phyloP scores from a whole-genome alignment of 306 rosid species.

The Cucurbita argyrosperma region DNA sequence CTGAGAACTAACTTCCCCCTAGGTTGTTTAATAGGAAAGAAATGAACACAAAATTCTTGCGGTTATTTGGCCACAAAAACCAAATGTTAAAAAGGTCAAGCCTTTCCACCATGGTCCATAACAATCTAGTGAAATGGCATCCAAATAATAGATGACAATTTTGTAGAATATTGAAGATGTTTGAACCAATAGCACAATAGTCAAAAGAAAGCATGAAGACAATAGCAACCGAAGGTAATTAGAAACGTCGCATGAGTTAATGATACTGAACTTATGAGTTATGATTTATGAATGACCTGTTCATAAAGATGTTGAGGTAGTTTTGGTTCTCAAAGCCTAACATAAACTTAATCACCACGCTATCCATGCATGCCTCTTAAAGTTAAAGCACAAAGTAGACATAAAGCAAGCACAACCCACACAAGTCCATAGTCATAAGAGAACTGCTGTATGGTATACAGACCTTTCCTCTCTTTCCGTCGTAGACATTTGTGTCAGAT shows the following conservation, averaged over 20 bases:
- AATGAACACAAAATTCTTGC: not conserved
- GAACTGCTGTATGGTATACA: conserved; percentile 1
- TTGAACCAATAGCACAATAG: not conserved
- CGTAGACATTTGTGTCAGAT: conserved; percentile 74
- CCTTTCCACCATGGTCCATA: not conserved
- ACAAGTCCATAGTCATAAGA: not conserved
- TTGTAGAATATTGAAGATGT: not conserved
- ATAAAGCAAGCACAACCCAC: not conserved
- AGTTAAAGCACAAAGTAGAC: not conserved
- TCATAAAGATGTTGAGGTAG: not conserved
- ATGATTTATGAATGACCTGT: not conserved
- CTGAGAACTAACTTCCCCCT: not conserved
- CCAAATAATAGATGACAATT: not conserved
- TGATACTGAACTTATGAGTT: not conserved
- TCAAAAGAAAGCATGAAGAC: not conserved
- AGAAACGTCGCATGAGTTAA: not conserved
- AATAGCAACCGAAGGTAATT: not conserved
- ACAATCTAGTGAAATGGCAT: not conserved
- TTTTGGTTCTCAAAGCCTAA: not conserved
- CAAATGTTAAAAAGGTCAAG: not conserved
- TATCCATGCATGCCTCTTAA: not conserved
- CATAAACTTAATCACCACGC: not conserved
- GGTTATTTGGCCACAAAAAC: not conserved
- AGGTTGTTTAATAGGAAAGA: not conserved
- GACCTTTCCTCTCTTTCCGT: conserved; percentile 89